Conservation (phyloP, 208 protist genomes). For the Crithidia fasciculata region DNA sequence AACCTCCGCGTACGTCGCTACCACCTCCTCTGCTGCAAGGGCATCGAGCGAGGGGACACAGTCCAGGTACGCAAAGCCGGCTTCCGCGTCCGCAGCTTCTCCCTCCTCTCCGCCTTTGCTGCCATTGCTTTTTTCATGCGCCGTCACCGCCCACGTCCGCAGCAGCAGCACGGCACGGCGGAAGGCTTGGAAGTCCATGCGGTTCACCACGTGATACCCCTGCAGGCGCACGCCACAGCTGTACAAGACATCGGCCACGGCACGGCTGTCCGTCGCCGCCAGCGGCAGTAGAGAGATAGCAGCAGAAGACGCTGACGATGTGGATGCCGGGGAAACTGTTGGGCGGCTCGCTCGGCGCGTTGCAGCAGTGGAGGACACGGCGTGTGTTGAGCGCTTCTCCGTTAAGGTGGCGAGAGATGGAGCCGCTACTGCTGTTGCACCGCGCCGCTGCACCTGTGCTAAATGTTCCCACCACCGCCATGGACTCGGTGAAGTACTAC, state of each 20-base stretch:
- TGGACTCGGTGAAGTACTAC: not conserved
- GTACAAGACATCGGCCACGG: slow-evolving; percentile 55
- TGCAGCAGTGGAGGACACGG: not conserved
- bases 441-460: slow-evolving; percentile 19
- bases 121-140: not conserved
- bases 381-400: not conserved
- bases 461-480: slow-evolving; percentile 4
- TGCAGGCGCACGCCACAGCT: slow-evolving; percentile 38
- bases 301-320: slow-evolving; percentile 10
- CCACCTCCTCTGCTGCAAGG: slow-evolving; percentile 42
- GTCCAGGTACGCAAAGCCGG: slow-evolving; percentile 34
- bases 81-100: not conserved
- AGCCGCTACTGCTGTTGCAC: not conserved
- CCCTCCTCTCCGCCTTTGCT: not conserved
- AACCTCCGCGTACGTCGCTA: slow-evolving; percentile 43
- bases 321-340: not conserved
- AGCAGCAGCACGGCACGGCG: slow-evolving; percentile 68
- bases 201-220: slow-evolving; percentile 60
- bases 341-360: no score
- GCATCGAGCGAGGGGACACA: slow-evolving; percentile 43
- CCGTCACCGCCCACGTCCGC: slow-evolving; percentile 40
- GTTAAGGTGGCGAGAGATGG: not conserved
- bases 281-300: slow-evolving; percentile 28
- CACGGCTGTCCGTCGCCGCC: slow-evolving; percentile 50
- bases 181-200: slow-evolving; percentile 67